Evolutionary conservation across 345 rosid species (phyloP), one percentile per base, ranked within the genome.

Genomic region (Brassica nigra): DNA sequence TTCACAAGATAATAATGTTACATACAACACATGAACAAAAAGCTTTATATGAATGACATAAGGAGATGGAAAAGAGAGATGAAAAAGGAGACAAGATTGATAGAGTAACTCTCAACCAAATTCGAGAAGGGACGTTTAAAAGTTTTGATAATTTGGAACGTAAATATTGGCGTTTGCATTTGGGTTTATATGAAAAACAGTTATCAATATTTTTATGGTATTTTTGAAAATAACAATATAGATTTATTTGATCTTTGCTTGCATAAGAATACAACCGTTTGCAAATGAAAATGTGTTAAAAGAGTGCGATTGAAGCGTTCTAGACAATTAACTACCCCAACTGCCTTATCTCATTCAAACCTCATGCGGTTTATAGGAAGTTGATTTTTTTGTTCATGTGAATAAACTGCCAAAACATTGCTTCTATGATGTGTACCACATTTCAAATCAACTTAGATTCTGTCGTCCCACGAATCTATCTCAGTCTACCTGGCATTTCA

Each of bases 351-450:
- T 6, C 72, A 55, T 78, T 71, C 14, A 78, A 64, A 64, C 47
- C 59, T 63, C 76, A 37, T 77, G 76, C 27, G 27, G 23, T 34
- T 63, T 49, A 23, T 29, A 8, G 14, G 10, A 5, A 23, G n/a
- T 47, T 70, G 12, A 62, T 70, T 23, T 20, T 44, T 44, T 6
- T 52, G 57, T 52, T 55, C 15, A 52, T 70, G 67, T 78, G 76
- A 58, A 63, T 36, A 71, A 78, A 78, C 76, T 54, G 76, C 64
- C 81, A 71, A 71, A 78, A 71, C 31, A 62, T 9, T 10, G 10
- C 16, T 62, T 63, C 47, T 78, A 0, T 68, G 81, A 72, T 72
- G 81, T 78, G 81, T 78, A 54, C 68, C 77, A 57, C 54, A 65
- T 71, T 7, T 78, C 61, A 78, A 55, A 54, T 36, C 67, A 64